These are phyloP conservation scores for Chaetomiaceae sp. DNA, from an alignment of 2,329 filamentous ascomycete genomes.

Conservation along the genomic window DNA sequence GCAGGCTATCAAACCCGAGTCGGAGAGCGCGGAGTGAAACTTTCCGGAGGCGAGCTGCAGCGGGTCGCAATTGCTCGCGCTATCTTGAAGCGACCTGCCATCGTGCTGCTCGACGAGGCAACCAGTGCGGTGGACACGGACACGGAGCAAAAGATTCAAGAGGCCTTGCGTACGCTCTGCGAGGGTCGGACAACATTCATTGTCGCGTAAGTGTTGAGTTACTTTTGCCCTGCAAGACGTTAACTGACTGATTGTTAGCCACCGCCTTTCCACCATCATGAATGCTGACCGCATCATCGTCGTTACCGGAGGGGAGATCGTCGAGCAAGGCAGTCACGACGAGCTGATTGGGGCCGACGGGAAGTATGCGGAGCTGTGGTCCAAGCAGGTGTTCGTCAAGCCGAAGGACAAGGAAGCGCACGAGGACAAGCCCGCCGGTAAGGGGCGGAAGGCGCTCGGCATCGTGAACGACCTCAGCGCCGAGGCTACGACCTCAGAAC, in stretches of 20 bases:
- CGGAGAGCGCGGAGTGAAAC: constrained; percentile 48
- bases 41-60: constrained; percentile 62
- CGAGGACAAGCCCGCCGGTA: constrained; percentile 20
- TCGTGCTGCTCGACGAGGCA: constrained; percentile 72
- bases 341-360: constrained; percentile 52
- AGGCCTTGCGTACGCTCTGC: constrained; percentile 52
- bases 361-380: constrained; percentile 60
- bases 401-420: constrained; percentile 37
- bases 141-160: constrained; percentile 61
- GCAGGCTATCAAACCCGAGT: constrained; percentile 45
- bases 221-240: constrained; percentile 8
- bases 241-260: constrained; percentile 33
- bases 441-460: constrained; percentile 18
- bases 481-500: constrained; percentile 32
- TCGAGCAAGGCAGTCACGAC: constrained; percentile 58
- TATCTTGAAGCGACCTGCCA: constrained; percentile 65
- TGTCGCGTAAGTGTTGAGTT: constrained; percentile 45
- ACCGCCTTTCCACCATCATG: constrained; percentile 65
- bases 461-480: constrained; percentile 35
- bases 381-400: constrained; percentile 52
- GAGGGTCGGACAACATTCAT: constrained; percentile 60
- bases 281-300: constrained; percentile 63
- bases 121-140: constrained; percentile 71
- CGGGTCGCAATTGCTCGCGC: constrained; percentile 64
- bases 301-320: constrained; percentile 54